Base-by-base conservation (phyloP, 768 basidiomycete species). In the Lanmaoa pseudosensibilis region DNA sequence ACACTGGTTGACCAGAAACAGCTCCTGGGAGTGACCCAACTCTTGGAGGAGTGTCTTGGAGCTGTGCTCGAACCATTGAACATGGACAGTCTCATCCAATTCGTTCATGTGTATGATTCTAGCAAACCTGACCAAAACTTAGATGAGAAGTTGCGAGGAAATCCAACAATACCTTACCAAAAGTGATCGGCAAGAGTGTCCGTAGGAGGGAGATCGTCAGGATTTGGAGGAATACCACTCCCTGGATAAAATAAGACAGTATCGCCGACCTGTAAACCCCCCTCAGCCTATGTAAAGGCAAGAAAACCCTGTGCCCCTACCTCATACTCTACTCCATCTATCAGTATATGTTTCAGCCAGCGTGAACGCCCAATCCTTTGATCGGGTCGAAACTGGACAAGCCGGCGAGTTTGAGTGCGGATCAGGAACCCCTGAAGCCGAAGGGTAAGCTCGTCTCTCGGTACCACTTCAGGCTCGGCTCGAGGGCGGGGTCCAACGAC, bases 11-110 rank as follows among this genome's bases (percentile, higher is more conserved):
- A 78, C 78, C 5, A 88, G 68, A 65, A 86, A 90, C 0, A 93
- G 65, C 60, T 93, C 89, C 52, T 83, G 84, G 0, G 81, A 74
- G 54, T 87, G 72, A 0, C 79, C 80, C 15, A 91, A 69, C 56
- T 90, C 84, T 30, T 78, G 73, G 27, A 90, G 66, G n/a, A 82
- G 66, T 0, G 84, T 87, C 52, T 81, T 78, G 0, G 82, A 80
- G 0, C 83, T 81, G 62, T 92, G 90, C 51, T 87, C 80, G 30
- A 88, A 81, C 89, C 89, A 93, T 34, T 84, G 88, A 11, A 88
- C 70, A 67, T 93, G 91, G 1, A 81, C 80, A 2, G 55, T 69
- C 51, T 77, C 70, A 5, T 72, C 56, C 16, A 75, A 69, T 34
- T 74, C 71, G 16, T 78, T 68, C 54, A 90, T 78, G 49, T 76